Evolutionary conservation across 768 basidiomycete species (phyloP).

Genomic region (Mycena olivaceomarginata): DNA sequence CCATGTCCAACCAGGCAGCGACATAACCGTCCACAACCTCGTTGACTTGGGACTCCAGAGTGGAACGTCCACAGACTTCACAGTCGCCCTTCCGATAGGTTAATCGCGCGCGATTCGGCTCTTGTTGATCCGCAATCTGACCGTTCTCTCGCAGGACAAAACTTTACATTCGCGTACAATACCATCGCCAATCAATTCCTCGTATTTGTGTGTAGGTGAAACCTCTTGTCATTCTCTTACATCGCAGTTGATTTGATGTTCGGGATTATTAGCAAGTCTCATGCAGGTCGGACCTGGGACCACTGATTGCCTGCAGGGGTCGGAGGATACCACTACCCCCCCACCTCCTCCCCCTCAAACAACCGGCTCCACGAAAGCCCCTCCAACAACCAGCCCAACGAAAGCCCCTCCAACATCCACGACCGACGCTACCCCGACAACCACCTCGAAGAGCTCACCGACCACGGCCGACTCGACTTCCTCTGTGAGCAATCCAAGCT

Average conservation of each 20-base stretch:
- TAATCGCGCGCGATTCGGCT: background rate
- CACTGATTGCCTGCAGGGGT: background rate
- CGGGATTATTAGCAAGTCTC: background rate
- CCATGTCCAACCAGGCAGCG: background rate
- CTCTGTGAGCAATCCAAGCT: background rate
- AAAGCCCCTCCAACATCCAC: background rate
- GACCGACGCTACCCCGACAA: background rate
- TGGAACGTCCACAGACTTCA: background rate
- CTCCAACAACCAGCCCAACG: background rate
- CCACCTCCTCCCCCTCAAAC: background rate
- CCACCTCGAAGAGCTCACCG: background rate
- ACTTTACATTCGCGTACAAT: conserved; percentile 7
- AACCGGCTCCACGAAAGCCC: no score
- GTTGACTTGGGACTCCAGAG: conserved; percentile 6
- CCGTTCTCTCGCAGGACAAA: background rate
- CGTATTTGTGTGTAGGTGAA: background rate
- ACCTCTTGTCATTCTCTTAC: no score
- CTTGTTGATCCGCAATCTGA: background rate
- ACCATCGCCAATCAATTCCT: conserved; percentile 4
- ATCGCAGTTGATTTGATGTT: no score
- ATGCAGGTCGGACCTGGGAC: conserved; percentile 3
- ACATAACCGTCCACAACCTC: background rate
- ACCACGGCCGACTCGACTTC: background rate
- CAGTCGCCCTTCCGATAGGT: background rate
- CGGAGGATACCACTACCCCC: background rate